Percentiles rank a stretch among this genome's conserved stretches.
Evolutionary conservation across 148 eudicot species (phyloP).

Genomic region (Silene uniflora): DNA sequence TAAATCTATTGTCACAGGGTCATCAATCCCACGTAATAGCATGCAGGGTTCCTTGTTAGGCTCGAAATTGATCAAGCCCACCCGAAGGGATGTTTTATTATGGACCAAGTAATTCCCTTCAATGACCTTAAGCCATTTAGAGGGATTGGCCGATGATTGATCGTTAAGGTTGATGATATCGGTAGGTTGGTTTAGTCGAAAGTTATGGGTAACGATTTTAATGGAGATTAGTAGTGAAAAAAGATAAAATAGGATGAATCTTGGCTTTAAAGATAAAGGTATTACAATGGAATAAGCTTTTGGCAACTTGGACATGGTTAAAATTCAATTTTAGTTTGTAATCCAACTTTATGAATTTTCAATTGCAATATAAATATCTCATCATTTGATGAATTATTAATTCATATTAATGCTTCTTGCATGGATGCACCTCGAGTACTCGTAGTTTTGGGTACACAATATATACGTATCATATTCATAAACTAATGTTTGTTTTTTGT

Average conservation of each 20-base stretch:
- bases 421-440: too few species aligned
- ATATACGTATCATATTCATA: too few species aligned
- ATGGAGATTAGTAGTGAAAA: slow-evolving; percentile 2
- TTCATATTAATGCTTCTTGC: too few species aligned
- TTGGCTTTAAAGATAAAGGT: slow-evolving; percentile 1
- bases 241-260: neutral
- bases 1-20: neutral
- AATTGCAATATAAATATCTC: too few species aligned
- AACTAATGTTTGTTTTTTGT: too few species aligned
- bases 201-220: neutral
- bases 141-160: neutral
- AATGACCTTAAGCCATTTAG: slow-evolving; percentile 3
- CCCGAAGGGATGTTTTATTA: neutral
- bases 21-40: neutral
- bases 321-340: too few species aligned
- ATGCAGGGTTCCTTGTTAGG: neutral
- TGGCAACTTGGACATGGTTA: neutral
- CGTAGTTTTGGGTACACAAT: too few species aligned
- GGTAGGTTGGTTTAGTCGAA: neutral
- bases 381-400: too few species aligned
- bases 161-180: neutral
- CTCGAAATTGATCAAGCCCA: neutral
- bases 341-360: too few species aligned
- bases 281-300: neutral
- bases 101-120: neutral